Conservation (phyloP, 1,284 basidiomycete genomes). For the Rhodotorula mucilaginosa region DNA sequence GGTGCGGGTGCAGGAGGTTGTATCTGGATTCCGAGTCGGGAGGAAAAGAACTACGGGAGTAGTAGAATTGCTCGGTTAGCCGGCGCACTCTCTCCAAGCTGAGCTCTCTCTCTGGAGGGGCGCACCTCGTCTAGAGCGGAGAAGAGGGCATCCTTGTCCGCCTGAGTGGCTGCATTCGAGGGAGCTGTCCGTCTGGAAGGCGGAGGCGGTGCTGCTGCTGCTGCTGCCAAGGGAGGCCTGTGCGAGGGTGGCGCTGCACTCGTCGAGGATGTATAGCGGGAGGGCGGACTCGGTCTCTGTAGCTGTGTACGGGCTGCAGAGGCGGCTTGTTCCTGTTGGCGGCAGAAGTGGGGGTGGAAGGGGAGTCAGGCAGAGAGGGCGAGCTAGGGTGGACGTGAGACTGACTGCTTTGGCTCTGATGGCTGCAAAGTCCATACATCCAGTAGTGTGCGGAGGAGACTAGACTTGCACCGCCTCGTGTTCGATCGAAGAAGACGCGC, state of each 20-base stretch:
- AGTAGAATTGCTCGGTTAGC: no score
- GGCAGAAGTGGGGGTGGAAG: no score
- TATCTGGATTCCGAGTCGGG: not conserved
- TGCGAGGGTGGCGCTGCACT: not conserved
- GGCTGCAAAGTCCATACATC: constrained; percentile 13
- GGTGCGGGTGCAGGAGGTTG: not conserved
- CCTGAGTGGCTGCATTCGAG: constrained; percentile 33
- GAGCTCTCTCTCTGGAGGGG: not conserved
- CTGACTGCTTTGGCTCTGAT: constrained; percentile 17
- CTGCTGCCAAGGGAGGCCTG: not conserved
- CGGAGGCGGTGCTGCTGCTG: not conserved
- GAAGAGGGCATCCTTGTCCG: constrained; percentile 71
- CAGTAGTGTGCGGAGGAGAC: not conserved
- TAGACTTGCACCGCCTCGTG: not conserved
- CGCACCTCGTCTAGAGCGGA: constrained; percentile 68
- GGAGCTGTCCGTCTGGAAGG: not conserved
- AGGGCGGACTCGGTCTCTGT: not conserved
- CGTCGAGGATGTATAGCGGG: not conserved
- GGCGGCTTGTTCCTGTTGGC: constrained; percentile 15
- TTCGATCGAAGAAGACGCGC: not conserved
- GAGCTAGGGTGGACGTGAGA: not conserved
- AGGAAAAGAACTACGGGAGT: constrained; percentile 41
- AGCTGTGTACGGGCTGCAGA: not conserved
- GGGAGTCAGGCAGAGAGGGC: not conserved
- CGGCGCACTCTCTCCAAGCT: no score